These are phyloP conservation scores for Venturia effusa DNA, from an alignment of 2,329 filamentous ascomycete genomes.

Conservation along the genomic window DNA sequence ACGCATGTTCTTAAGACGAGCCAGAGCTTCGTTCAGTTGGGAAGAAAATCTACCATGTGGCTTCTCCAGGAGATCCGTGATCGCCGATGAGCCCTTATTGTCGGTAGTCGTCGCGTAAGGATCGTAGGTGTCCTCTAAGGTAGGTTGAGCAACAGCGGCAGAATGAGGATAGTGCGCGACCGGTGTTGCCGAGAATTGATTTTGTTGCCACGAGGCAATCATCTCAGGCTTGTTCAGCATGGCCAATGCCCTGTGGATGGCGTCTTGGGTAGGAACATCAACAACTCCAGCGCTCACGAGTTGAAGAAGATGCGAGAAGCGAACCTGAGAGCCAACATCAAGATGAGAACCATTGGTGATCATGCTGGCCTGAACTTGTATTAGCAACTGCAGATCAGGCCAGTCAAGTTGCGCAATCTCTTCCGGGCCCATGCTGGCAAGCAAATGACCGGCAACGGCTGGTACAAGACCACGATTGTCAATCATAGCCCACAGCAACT, in stretches of 20 bases:
- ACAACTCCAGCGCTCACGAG: slow-evolving; percentile 42
- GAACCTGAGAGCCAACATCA: slow-evolving; percentile 47
- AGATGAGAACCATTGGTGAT: slow-evolving; percentile 34
- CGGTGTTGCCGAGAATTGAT: slow-evolving; percentile 40
- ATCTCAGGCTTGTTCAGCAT: slow-evolving; percentile 40
- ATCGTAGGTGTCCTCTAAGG: slow-evolving; percentile 74
- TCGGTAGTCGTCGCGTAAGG: slow-evolving; percentile 86
- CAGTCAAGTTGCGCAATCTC: slow-evolving; percentile 45
- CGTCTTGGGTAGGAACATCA: slow-evolving; percentile 42
- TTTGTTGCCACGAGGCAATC: slow-evolving; percentile 46
- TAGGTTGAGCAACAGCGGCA: slow-evolving; percentile 42
- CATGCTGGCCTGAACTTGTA: slow-evolving; percentile 48
- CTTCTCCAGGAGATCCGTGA: slow-evolving; percentile 82
- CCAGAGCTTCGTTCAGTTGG: slow-evolving; percentile 68
- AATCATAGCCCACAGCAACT: slow-evolving; percentile 52
- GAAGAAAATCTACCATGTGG: slow-evolving; percentile 60
- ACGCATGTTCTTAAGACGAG: slow-evolving; percentile 84
- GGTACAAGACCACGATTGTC: slow-evolving; percentile 54
- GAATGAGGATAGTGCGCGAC: slow-evolving; percentile 30
- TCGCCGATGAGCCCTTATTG: slow-evolving; percentile 83
- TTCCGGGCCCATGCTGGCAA: slow-evolving; percentile 49
- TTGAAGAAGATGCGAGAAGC: slow-evolving; percentile 52
- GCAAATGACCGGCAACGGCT: slow-evolving; percentile 47
- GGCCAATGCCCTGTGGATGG: slow-evolving; percentile 48
- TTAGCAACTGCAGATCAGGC: slow-evolving; percentile 45